Conservation (phyloP, 768 basidiomycete genomes). For the Termitomyces sp. region DNA sequence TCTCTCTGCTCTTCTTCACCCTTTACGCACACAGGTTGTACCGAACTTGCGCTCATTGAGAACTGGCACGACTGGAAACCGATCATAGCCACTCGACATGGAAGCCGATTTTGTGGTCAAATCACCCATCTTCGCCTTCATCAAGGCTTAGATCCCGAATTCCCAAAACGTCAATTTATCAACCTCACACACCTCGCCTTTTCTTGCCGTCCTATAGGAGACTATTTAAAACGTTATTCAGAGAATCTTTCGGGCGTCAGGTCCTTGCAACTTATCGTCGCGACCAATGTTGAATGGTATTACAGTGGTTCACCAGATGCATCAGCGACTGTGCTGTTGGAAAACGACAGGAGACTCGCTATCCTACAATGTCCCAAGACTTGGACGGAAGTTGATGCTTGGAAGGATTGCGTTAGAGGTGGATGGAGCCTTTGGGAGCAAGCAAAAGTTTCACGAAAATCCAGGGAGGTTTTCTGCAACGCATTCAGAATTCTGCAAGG, state of each 20-base stretch:
- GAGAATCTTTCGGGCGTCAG: constrained; percentile 1
- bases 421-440: constrained; percentile 12
- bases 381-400: constrained; percentile 9
- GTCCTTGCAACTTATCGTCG: constrained; percentile 7
- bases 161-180: constrained; percentile 9
- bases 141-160: constrained; percentile 9
- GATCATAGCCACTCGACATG: constrained; percentile 2
- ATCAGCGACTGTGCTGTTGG: constrained; percentile 2
- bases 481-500: neutral
- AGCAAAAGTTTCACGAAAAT: constrained; percentile 4
- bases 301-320: neutral
- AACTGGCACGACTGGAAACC: constrained; percentile 8
- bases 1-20: constrained; percentile 5
- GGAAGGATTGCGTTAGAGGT: constrained; percentile 10
- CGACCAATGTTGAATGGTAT: constrained; percentile 6
- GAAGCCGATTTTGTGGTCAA: constrained; percentile 3
- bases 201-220: constrained; percentile 5
- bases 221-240: constrained; percentile 7
- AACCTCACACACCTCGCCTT: constrained; percentile 14
- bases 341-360: constrained; percentile 8
- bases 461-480: constrained; percentile 4
- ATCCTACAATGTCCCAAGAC: constrained; percentile 8
- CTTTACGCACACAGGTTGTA: constrained; percentile 8
- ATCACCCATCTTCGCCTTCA: constrained; percentile 12
- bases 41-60: constrained; percentile 11